A percentile compares a stretch with the other conserved stretches of the same genome.
Conservation (phyloP, 148 eudicot genomes). For the Mesembryanthemum crystallinum region DNA sequence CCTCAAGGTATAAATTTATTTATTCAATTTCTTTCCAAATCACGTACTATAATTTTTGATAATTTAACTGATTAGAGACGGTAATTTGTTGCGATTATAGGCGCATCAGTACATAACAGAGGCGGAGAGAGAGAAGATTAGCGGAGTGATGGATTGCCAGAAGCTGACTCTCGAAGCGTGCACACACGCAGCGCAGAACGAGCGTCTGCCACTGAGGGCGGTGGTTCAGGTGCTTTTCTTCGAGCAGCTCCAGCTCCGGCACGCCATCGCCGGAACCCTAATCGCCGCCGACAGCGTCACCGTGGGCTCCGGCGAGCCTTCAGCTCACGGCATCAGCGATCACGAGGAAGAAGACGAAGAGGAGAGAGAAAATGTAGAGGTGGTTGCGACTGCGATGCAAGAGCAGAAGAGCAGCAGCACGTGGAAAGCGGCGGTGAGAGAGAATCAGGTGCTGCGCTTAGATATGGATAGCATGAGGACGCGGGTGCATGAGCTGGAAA, state of each 20-base stretch:
- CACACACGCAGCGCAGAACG: conserved; percentile 98
- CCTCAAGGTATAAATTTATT: conserved; percentile 89
- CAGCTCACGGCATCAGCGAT: conserved; percentile 2
- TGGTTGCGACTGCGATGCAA: neutral
- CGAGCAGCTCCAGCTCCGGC: conserved; percentile 96
- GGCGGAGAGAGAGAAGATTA: conserved; percentile 63
- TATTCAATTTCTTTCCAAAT: no score
- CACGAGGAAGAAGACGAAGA: conserved; percentile 14
- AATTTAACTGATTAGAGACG: no score
- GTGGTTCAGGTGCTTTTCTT: conserved; percentile 92
- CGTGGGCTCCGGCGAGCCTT: conserved; percentile 11
- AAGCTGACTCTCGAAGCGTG: conserved; percentile 95
- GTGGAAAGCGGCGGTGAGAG: conserved; percentile 57
- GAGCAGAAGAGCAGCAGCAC: conserved; percentile 21
- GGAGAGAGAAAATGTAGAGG: neutral
- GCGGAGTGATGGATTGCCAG: conserved; percentile 77
- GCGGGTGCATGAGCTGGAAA: conserved; percentile 81
- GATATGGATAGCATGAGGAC: conserved; percentile 93
- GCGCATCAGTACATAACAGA: conserved; percentile 91
- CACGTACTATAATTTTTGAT: no score
- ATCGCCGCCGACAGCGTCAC: conserved; percentile 32
- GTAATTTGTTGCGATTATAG: conserved; percentile 28
- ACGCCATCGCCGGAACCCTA: conserved; percentile 82
- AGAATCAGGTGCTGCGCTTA: conserved; percentile 72
- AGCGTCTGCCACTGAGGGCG: conserved; percentile 82